Evolutionary conservation across 805 yeast genomes (phyloP).

Genomic region (Crinitomyces ghanaensis): DNA sequence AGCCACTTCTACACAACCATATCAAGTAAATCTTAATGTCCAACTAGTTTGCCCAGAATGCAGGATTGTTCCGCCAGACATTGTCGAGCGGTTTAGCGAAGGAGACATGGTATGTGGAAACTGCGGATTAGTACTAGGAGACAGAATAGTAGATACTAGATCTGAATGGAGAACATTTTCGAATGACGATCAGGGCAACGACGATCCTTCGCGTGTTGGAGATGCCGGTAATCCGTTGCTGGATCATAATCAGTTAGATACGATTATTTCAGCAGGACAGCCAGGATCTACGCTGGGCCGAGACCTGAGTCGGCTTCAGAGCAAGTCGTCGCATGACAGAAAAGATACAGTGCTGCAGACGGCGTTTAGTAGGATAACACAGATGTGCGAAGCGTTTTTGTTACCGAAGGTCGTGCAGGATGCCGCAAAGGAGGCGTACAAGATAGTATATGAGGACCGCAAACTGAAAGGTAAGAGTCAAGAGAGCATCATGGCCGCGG

Average conservation of each 20-base stretch:
- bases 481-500: constrained; percentile 93
- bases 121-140: constrained; percentile 90
- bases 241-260: constrained; percentile 84
- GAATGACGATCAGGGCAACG: constrained; percentile 96
- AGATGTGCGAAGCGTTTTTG: constrained; percentile 95
- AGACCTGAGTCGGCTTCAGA: constrained; percentile 83
- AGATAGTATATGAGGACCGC: constrained; percentile 74
- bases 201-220: constrained; percentile 98
- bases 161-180: constrained; percentile 99
- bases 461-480: constrained; percentile 83
- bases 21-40: constrained; percentile 53
- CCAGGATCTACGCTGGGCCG: constrained; percentile 81
- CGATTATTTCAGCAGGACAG: constrained; percentile 79
- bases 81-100: constrained; percentile 89
- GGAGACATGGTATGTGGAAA: constrained; percentile 98
- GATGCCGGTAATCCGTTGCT: constrained; percentile 89
- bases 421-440: constrained; percentile 94
- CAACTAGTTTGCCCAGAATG: constrained; percentile 93
- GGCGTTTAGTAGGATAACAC: constrained; percentile 83
- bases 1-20: no score
- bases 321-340: constrained; percentile 71
- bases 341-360: constrained; percentile 79
- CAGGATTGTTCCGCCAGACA: constrained; percentile 88
- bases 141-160: constrained; percentile 84
- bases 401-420: constrained; percentile 92